phyloP scores from a whole-genome alignment of 2,329 filamentous ascomycete genomes.

The Cadophora gregata region DNA sequence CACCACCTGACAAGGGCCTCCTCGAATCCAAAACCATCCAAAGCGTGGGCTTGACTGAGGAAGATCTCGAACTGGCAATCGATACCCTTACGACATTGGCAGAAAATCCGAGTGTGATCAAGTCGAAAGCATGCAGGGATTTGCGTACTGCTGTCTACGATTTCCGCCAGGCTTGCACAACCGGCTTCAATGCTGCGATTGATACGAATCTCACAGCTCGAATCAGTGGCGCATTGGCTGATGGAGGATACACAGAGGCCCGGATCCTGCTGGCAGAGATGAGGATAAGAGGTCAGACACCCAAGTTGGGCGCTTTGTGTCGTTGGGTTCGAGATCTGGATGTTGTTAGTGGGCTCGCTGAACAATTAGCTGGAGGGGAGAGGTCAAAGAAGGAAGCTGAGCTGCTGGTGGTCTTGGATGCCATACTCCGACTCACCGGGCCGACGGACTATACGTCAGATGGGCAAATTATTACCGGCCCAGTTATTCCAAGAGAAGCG shows the following conservation, averaged over 20 bases:
- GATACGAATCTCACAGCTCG: conserved; percentile 69
- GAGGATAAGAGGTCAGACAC: conserved; percentile 68
- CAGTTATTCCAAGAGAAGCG: conserved; percentile 62
- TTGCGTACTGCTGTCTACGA: conserved; percentile 71
- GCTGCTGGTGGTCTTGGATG: conserved; percentile 66
- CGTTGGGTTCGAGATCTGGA: conserved; percentile 76
- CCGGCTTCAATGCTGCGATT: conserved; percentile 64
- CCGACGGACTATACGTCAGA: conserved; percentile 58
- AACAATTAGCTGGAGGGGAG: conserved; percentile 53
- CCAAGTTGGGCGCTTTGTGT: conserved; percentile 71
- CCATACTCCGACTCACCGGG: conserved; percentile 67
- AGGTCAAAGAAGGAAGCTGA: conserved; percentile 57
- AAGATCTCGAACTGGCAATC: conserved; percentile 71
- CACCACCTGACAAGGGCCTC: conserved; percentile 45
- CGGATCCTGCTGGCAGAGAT: conserved; percentile 71
- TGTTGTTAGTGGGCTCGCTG: conserved; percentile 69
- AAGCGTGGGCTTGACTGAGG: conserved; percentile 64
- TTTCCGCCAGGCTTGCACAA: conserved; percentile 72
- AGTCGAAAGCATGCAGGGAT: conserved; percentile 71
- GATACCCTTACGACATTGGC: conserved; percentile 67
- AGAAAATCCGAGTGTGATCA: conserved; percentile 66
- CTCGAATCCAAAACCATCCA: conserved; percentile 57
- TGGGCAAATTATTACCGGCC: conserved; percentile 43
- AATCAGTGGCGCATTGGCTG: conserved; percentile 68
- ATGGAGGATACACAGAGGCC: conserved; percentile 70